A percentile compares a stretch with the other conserved stretches of the same genome.
Evolutionary conservation across 495 filamentous ascomycete genomes (phyloP).

Genomic region (Penicillium manginii): DNA sequence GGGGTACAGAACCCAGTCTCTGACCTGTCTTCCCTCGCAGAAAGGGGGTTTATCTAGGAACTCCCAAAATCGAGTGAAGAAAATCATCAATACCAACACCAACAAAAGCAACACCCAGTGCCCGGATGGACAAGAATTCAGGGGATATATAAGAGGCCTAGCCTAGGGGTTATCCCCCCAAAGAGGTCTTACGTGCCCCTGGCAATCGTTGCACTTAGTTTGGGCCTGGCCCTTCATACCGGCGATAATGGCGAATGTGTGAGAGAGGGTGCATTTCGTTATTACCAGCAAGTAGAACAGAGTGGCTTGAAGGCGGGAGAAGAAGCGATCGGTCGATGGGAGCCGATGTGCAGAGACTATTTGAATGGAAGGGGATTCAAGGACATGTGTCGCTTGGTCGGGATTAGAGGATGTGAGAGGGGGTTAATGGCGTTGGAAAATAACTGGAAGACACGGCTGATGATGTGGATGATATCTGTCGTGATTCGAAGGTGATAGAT

Average conservation of each 20-base stretch:
- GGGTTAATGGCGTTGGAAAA: background rate
- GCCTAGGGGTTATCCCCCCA: too few species aligned
- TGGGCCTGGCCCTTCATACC: too few species aligned
- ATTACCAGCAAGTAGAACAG: background rate
- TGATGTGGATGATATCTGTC: background rate
- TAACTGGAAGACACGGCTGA: background rate
- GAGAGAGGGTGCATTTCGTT: background rate
- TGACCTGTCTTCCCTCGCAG: background rate
- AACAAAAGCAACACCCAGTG: too few species aligned
- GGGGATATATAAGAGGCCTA: too few species aligned
- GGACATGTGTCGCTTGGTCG: background rate
- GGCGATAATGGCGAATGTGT: background rate
- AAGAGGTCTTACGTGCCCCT: too few species aligned
- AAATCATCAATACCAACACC: too few species aligned
- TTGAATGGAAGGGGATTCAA: too few species aligned
- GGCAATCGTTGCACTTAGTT: too few species aligned
- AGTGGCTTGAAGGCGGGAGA: background rate
- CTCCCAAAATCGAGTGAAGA: background rate
- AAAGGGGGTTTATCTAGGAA: background rate
- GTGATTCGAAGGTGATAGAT: background rate
- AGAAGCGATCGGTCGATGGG: background rate
- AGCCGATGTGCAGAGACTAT: background rate
- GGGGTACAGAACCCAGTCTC: background rate
- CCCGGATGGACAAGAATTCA: too few species aligned
- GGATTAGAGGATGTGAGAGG: background rate